Evolutionary conservation across 2,329 filamentous ascomycete species (phyloP).

Genomic region (Nothopassalora personata): DNA sequence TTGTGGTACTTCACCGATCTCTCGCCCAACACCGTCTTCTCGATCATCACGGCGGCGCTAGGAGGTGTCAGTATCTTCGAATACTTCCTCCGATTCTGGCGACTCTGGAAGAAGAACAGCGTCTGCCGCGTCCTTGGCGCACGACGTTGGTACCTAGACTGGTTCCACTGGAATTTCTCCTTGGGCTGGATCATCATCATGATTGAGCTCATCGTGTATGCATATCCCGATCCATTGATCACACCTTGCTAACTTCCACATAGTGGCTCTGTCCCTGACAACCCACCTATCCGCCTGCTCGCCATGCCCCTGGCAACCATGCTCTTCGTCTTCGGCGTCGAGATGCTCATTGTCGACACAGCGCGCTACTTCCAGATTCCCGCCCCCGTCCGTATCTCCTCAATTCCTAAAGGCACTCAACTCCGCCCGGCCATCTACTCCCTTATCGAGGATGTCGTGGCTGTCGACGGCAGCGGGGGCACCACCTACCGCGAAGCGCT

Average conservation of each 20-base stretch:
- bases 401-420: slow-evolving; percentile 46
- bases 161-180: slow-evolving; percentile 55
- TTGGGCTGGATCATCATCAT: slow-evolving; percentile 53
- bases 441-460: slow-evolving; percentile 51
- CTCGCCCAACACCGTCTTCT: slow-evolving; percentile 48
- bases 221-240: background rate
- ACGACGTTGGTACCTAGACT: slow-evolving; percentile 45
- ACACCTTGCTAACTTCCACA: slow-evolving; percentile 13
- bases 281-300: slow-evolving; percentile 49
- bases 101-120: slow-evolving; percentile 49
- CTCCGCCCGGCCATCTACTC: slow-evolving; percentile 51
- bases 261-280: slow-evolving; percentile 42
- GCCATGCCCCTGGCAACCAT: slow-evolving; percentile 50
- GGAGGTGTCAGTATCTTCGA: slow-evolving; percentile 52
- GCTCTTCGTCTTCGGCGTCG: slow-evolving; percentile 48
- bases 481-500: slow-evolving; percentile 49
- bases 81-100: slow-evolving; percentile 46
- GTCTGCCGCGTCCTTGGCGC: slow-evolving; percentile 50
- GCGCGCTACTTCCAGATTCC: slow-evolving; percentile 42
- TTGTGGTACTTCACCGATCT: slow-evolving; percentile 54
- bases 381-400: slow-evolving; percentile 49
- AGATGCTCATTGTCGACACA: slow-evolving; percentile 48
- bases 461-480: slow-evolving; percentile 50
- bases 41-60: slow-evolving; percentile 50
- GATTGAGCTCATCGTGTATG: slow-evolving; percentile 51